A percentile compares a stretch with the other conserved stretches of the same genome.
phyloP scores from a whole-genome alignment of 345 rosid species.

The Salix koriyanagi region DNA sequence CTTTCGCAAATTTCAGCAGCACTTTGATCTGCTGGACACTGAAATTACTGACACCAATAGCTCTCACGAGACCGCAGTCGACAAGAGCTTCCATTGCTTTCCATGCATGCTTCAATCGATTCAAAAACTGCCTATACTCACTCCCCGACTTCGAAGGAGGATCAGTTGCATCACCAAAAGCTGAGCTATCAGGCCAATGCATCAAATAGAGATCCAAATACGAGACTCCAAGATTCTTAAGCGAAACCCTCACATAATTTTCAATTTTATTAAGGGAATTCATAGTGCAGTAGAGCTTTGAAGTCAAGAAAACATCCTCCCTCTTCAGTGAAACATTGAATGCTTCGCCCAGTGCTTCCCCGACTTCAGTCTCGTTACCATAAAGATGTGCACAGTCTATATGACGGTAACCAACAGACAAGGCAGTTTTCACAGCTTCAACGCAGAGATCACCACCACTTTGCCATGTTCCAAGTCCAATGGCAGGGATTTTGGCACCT shows the following conservation, averaged over 20 bases:
- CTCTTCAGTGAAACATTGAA: constrained; percentile 38
- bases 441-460: constrained; percentile 56
- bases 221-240: constrained; percentile 54
- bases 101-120: constrained; percentile 58
- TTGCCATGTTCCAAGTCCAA: constrained; percentile 68
- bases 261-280: constrained; percentile 62
- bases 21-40: constrained; percentile 50
- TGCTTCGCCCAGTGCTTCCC: constrained; percentile 51
- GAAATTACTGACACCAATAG: constrained; percentile 61
- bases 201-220: constrained; percentile 62
- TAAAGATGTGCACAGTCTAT: constrained; percentile 64
- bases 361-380: constrained; percentile 60
- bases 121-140: constrained; percentile 52
- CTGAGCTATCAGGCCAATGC: constrained; percentile 63
- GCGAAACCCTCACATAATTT: constrained; percentile 55
- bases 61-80: constrained; percentile 48
- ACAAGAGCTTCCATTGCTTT: constrained; percentile 56
- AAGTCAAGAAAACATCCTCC: constrained; percentile 56
- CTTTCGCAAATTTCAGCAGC: constrained; percentile 50
- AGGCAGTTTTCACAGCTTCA: constrained; percentile 51
- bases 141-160: constrained; percentile 55
- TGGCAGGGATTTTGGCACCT: constrained; percentile 55
- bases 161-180: constrained; percentile 62
- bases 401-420: constrained; percentile 54
- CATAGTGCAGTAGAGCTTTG: constrained; percentile 59